Conservation (phyloP, 768 basidiomycete species). For the Lentinula edodes region DNA sequence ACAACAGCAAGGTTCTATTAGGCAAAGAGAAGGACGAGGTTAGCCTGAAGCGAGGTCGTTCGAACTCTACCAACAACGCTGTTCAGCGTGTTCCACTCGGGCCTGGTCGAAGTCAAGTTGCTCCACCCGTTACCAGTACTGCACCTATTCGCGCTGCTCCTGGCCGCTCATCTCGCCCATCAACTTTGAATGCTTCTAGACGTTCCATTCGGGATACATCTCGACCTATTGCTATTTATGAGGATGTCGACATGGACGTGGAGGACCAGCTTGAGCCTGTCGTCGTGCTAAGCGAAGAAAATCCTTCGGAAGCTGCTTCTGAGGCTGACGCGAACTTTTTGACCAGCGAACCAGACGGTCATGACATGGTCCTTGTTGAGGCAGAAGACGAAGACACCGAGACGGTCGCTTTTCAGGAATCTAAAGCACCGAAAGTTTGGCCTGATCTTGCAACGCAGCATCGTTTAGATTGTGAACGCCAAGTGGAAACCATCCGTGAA, state of each 20-base stretch:
- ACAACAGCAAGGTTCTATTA: constrained; percentile 36
- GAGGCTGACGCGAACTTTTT: constrained; percentile 38
- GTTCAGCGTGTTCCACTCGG: constrained; percentile 70
- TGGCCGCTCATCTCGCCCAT: constrained; percentile 9
- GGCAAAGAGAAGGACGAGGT: constrained; percentile 71
- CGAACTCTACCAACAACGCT: constrained; percentile 48
- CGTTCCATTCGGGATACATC: constrained; percentile 39
- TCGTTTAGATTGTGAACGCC: constrained; percentile 48
- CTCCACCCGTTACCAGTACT: constrained; percentile 36
- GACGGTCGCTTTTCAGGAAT: constrained; percentile 19
- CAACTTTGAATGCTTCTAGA: constrained; percentile 14
- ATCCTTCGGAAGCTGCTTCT: constrained; percentile 23
- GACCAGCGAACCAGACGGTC: constrained; percentile 51
- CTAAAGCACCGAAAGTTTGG: constrained; percentile 54
- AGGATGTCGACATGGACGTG: constrained; percentile 57
- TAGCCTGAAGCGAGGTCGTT: constrained; percentile 60
- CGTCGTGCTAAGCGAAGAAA: constrained; percentile 6
- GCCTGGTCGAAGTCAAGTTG: constrained; percentile 44
- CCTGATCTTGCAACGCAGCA: constrained; percentile 67
- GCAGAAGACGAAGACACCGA: constrained; percentile 28
- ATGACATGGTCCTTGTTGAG: constrained; percentile 54
- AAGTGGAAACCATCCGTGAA: constrained; percentile 66
- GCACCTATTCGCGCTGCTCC: constrained; percentile 30
- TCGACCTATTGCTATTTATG: constrained; percentile 31
- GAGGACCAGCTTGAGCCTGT: constrained; percentile 34